A percentile compares a stretch with the other conserved stretches of the same genome.
phyloP scores from a whole-genome alignment of 768 basidiomycete genomes.

The Lactifluus pinguis region DNA sequence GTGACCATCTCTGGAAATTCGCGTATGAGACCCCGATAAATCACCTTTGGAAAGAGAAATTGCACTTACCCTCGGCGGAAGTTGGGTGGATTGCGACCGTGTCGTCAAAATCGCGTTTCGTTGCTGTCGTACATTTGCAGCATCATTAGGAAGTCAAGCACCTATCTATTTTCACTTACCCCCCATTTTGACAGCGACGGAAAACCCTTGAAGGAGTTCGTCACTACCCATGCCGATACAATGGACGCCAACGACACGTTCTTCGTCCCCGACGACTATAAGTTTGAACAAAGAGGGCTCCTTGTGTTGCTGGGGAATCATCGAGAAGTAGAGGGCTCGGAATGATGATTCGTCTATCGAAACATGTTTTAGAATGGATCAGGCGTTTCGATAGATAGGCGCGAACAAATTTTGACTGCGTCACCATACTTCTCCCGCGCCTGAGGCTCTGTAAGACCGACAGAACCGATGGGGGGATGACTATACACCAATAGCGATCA shows the following conservation, averaged over 20 bases:
- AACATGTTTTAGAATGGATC: not conserved
- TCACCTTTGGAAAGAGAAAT: conserved; percentile 6
- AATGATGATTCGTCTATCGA: conserved; percentile 66
- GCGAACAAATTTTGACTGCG: conserved; percentile 83
- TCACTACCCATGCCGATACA: conserved; percentile 88
- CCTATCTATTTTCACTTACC: conserved; percentile 28
- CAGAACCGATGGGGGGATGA: conserved; percentile 92
- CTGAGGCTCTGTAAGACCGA: conserved; percentile 89
- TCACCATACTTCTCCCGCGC: conserved; percentile 85
- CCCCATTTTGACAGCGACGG: conserved; percentile 96
- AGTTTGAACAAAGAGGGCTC: conserved; percentile 94
- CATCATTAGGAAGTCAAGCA: not conserved
- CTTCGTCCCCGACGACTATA: conserved; percentile 76
- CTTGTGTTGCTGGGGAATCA: conserved; percentile 84
- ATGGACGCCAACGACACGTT: conserved; percentile 94
- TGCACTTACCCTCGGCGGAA: conserved; percentile 59
- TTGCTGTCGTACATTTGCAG: conserved; percentile 34
- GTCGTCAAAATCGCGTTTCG: conserved; percentile 75
- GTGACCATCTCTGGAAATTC: conserved; percentile 45
- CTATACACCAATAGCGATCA: conserved; percentile 31
- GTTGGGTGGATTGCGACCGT: conserved; percentile 92
- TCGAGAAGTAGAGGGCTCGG: conserved; percentile 85
- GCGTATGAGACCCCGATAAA: not conserved
- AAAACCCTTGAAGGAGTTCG: conserved; percentile 93
- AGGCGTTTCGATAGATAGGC: conserved; percentile 4